These are phyloP conservation scores for Aspergillus brasiliensis DNA, from an alignment of 2,329 filamentous ascomycete species.

Conservation along the genomic window DNA sequence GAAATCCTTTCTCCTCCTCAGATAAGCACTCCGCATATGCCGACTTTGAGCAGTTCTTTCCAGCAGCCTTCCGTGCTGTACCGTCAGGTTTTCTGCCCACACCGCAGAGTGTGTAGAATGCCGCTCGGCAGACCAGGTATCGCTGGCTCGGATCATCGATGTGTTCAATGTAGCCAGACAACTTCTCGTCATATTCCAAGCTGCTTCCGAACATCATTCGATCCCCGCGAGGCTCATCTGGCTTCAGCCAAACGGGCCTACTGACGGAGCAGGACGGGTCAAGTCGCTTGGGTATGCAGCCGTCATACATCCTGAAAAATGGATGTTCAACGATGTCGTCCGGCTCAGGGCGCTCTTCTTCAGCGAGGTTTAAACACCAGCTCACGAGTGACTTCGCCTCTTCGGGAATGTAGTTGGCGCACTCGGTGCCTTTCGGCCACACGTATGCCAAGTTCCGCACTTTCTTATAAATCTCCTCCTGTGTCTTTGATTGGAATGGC, in stretches of 20 bases:
- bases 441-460: conserved; percentile 51
- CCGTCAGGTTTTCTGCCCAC: conserved; percentile 48
- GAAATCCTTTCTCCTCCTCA: conserved; percentile 49
- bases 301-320: conserved; percentile 54
- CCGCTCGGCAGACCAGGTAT: conserved; percentile 43
- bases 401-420: conserved; percentile 50
- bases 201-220: conserved; percentile 46
- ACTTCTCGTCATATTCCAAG: conserved; percentile 45
- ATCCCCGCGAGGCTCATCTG: conserved; percentile 50
- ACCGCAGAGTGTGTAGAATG: conserved; percentile 49
- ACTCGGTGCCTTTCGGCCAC: conserved; percentile 50
- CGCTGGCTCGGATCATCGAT: conserved; percentile 40
- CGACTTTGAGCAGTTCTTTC: conserved; percentile 49
- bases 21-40: conserved; percentile 49
- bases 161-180: conserved; percentile 38
- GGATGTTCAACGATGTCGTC: conserved; percentile 53
- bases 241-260: conserved; percentile 47
- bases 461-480: conserved; percentile 55
- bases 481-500: conserved; percentile 80
- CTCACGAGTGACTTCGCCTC: conserved; percentile 53
- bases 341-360: conserved; percentile 51
- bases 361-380: conserved; percentile 50
- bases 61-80: conserved; percentile 43
- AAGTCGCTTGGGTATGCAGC: conserved; percentile 49
- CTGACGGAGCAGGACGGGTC: conserved; percentile 42